Percentiles rank a stretch among this genome's conserved stretches.
Conservation (phyloP, 306 rosid species). For the Inga leiocalycina region DNA sequence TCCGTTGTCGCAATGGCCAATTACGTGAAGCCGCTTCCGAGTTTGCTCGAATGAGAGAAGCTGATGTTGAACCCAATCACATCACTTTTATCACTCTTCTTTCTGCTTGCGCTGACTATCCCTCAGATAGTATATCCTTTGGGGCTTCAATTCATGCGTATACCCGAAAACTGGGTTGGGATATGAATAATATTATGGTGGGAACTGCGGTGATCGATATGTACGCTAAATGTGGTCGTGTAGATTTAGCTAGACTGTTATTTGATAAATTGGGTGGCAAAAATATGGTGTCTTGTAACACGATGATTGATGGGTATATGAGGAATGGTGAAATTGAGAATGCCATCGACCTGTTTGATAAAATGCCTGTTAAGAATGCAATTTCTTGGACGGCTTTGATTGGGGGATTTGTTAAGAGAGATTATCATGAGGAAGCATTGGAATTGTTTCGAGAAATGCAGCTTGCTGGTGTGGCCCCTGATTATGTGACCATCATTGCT, state of each 20-base stretch:
- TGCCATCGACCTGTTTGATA: conserved; percentile 68
- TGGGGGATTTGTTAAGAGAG: conserved; percentile 76
- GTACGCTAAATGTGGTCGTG: conserved; percentile 68
- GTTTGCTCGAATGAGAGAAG: conserved; percentile 61
- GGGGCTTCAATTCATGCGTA: conserved; percentile 64
- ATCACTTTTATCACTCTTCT: conserved; percentile 74
- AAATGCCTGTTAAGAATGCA: conserved; percentile 73
- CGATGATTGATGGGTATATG: conserved; percentile 77
- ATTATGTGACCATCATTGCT: conserved; percentile 79
- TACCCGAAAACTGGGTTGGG: conserved; percentile 58
- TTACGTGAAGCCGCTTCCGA: conserved; percentile 63
- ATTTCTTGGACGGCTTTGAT: conserved; percentile 86
- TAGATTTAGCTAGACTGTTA: conserved; percentile 55
- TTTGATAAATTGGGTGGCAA: conserved; percentile 56
- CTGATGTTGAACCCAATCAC: conserved; percentile 69
- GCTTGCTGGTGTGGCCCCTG: conserved; percentile 62
- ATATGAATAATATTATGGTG: conserved; percentile 62
- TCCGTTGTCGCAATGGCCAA: conserved; percentile 59
- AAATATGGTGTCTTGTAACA: conserved; percentile 82
- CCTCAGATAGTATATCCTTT: conserved; percentile 34
- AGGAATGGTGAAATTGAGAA: conserved; percentile 51
- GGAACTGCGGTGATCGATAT: conserved; percentile 81
- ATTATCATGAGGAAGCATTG: conserved; percentile 63
- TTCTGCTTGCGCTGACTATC: conserved; percentile 70
- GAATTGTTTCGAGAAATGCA: conserved; percentile 80